These are phyloP conservation scores for Amylocarpus encephaloides DNA, from an alignment of 2,329 filamentous ascomycete genomes.

Conservation along the genomic window DNA sequence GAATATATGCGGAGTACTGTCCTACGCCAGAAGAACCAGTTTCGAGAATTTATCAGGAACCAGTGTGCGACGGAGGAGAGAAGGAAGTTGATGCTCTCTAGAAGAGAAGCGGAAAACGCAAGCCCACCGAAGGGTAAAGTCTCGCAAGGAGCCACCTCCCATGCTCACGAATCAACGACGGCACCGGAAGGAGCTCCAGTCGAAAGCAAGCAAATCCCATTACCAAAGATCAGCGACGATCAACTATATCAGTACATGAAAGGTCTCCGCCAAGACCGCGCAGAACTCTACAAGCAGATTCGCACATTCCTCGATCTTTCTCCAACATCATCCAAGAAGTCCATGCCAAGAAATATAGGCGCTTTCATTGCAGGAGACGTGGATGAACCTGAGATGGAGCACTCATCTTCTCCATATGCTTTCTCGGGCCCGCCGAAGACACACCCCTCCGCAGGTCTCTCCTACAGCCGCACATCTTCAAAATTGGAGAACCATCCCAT, in stretches of 20 bases:
- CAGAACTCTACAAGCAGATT: constrained; percentile 47
- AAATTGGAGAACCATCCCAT: constrained; percentile 53
- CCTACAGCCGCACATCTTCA: constrained; percentile 50
- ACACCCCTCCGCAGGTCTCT: constrained; percentile 59
- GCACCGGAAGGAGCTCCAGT: constrained; percentile 7
- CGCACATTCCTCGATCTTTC: constrained; percentile 55
- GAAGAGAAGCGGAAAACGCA: neutral
- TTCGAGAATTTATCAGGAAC: constrained; percentile 46
- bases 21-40: constrained; percentile 46
- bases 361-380: neutral
- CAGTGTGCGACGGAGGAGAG: constrained; percentile 39
- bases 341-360: too few species aligned
- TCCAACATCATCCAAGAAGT: constrained; percentile 17
- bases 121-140: neutral
- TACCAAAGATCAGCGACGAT: constrained; percentile 38
- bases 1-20: constrained; percentile 49
- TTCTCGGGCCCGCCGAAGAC: constrained; percentile 49
- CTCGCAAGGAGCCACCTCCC: neutral
- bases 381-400: neutral
- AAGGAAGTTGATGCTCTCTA: constrained; percentile 22
- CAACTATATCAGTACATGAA: constrained; percentile 48
- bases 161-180: neutral
- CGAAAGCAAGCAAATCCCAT: constrained; percentile 6
- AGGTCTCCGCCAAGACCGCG: constrained; percentile 45
- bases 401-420: constrained; percentile 35